phyloP scores from a whole-genome alignment of 306 rosid species.

The Bauhinia variegata region DNA sequence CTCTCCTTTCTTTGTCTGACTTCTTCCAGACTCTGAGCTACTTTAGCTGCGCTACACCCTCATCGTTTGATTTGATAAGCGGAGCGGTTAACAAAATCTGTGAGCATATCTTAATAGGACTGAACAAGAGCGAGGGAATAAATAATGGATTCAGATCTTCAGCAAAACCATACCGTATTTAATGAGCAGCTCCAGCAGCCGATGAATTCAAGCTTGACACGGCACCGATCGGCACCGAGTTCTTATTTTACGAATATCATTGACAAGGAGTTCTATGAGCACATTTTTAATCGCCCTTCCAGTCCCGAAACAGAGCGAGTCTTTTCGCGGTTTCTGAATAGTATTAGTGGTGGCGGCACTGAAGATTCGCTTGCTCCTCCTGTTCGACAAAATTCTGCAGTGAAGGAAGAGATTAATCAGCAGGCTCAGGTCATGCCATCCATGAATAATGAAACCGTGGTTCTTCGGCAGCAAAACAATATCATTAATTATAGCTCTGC shows the following conservation, averaged over 20 bases:
- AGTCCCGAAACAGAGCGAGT: constrained; percentile 87
- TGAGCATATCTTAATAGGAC: constrained; percentile 15
- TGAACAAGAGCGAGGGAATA: constrained; percentile 31
- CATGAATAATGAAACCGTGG: constrained; percentile 42
- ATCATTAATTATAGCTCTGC: constrained; percentile 45
- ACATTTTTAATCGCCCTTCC: constrained; percentile 67
- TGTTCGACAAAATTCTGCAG: constrained; percentile 28
- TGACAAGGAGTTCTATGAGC: constrained; percentile 71
- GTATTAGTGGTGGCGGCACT: constrained; percentile 33
- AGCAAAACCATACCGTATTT: constrained; percentile 48
- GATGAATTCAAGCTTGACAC: constrained; percentile 62
- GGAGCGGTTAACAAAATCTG: background rate
- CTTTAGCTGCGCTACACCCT: constrained; percentile 28
- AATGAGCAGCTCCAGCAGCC: constrained; percentile 55
- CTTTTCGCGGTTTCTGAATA: constrained; percentile 63
- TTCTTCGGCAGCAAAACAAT: constrained; percentile 38
- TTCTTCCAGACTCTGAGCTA: constrained; percentile 26
- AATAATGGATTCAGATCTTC: constrained; percentile 91
- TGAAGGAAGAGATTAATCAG: constrained; percentile 38
- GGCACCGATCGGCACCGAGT: constrained; percentile 88
- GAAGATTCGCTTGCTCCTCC: constrained; percentile 43
- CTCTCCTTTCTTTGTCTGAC: background rate
- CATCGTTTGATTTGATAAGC: constrained; percentile 38
- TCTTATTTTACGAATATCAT: constrained; percentile 62
- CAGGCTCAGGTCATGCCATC: constrained; percentile 49